A percentile compares a stretch with the other conserved stretches of the same genome.
phyloP scores from a whole-genome alignment of 106 monocot species.

The Cymbidium sinense region DNA sequence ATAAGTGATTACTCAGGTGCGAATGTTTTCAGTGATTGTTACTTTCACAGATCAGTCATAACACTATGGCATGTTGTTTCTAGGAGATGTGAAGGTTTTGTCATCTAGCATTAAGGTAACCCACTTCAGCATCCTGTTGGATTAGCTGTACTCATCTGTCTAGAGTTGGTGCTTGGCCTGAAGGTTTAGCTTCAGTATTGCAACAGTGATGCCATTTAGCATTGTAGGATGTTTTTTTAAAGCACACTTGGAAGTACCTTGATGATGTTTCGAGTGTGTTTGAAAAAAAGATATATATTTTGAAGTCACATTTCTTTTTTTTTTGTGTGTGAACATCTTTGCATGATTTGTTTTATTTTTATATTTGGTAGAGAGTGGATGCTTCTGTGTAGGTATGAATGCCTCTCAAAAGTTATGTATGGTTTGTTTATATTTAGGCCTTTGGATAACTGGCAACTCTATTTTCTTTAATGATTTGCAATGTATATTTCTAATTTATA shows the following conservation, averaged over 20 bases:
- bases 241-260: background rate
- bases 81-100: background rate
- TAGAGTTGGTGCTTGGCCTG: background rate
- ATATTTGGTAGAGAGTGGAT: background rate
- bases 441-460: background rate
- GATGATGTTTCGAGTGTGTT: background rate
- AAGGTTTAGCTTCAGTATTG: background rate
- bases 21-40: background rate
- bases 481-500: background rate
- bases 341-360: background rate
- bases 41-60: background rate
- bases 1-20: background rate
- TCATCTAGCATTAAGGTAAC: background rate
- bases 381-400: background rate
- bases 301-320: background rate
- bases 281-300: background rate
- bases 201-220: background rate
- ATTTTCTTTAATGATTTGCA: background rate
- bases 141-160: background rate
- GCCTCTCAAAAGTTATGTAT: background rate
- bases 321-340: slow-evolving; percentile 1
- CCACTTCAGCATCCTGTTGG: background rate
- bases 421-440: background rate
- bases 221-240: background rate
- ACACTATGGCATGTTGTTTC: background rate